A percentile compares a stretch with the other conserved stretches of the same genome.
Conservation (phyloP, 2,329 filamentous ascomycete genomes). For the Penicillium rolfsii region DNA sequence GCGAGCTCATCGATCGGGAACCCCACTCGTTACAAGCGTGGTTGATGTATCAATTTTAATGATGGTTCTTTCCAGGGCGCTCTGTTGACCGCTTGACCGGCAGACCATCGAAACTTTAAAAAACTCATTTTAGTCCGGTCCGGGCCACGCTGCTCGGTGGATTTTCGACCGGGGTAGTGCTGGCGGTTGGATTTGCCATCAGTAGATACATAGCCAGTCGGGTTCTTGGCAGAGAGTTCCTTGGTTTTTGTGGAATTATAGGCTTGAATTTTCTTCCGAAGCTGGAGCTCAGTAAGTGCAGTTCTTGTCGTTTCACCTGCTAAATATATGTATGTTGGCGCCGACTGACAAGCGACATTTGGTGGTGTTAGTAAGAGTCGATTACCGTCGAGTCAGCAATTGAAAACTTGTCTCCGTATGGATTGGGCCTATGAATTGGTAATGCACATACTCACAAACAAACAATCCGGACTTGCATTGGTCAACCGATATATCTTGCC, state of each 20-base stretch:
- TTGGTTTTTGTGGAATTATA: not conserved
- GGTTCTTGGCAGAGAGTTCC: not conserved
- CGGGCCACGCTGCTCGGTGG: not conserved
- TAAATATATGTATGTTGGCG: too few relatives aligned
- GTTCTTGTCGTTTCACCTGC: not conserved
- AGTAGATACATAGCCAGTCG: not conserved
- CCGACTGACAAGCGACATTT: too few relatives aligned
- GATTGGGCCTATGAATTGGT: not conserved
- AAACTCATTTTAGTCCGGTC: not conserved
- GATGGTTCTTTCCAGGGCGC: not conserved
- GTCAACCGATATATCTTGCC: not conserved
- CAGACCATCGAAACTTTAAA: not conserved
- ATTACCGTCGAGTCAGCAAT: not conserved
- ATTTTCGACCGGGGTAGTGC: not conserved
- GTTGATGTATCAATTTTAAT: constrained; percentile 1
- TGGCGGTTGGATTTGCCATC: constrained; percentile 3
- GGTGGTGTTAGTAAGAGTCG: too few relatives aligned
- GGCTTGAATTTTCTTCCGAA: not conserved
- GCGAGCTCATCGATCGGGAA: not conserved
- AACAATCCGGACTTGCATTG: not conserved
- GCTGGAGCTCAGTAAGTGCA: not conserved
- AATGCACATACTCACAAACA: not conserved
- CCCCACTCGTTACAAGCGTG: not conserved
- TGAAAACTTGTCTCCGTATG: not conserved
- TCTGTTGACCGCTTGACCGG: constrained; percentile 1